Evolutionary conservation across 2,329 filamentous ascomycete genomes (phyloP).

Genomic region (Penicillium sp.): DNA sequence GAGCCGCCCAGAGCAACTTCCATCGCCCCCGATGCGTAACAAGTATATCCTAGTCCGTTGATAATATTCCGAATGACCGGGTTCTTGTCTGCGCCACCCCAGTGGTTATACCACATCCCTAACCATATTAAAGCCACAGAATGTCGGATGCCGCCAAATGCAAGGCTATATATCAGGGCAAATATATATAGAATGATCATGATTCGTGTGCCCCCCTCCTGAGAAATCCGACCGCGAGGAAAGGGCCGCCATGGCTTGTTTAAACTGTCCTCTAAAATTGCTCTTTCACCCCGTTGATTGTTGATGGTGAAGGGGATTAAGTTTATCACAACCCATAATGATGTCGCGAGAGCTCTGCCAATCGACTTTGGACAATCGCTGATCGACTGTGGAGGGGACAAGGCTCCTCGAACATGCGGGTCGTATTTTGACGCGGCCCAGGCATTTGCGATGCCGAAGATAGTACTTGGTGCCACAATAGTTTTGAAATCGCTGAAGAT

Average conservation of each 20-base stretch:
- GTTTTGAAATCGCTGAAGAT: slow-evolving; percentile 27
- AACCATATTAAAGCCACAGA: slow-evolving; percentile 5
- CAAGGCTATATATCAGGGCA: background rate
- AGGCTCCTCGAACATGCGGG: slow-evolving; percentile 7
- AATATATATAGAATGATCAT: slow-evolving; percentile 8
- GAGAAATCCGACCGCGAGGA: slow-evolving; percentile 24
- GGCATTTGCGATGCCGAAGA: slow-evolving; percentile 33
- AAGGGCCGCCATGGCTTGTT: slow-evolving; percentile 44
- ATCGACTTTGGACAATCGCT: background rate
- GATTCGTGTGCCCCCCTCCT: slow-evolving; percentile 11
- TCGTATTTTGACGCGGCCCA: slow-evolving; percentile 19
- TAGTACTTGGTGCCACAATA: slow-evolving; percentile 28
- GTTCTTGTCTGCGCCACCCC: slow-evolving; percentile 26
- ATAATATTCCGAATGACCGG: slow-evolving; percentile 31
- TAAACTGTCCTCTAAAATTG: slow-evolving; percentile 39
- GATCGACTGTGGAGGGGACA: background rate
- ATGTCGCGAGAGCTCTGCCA: background rate
- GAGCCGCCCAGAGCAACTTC: slow-evolving; percentile 19
- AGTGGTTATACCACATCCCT: slow-evolving; percentile 18
- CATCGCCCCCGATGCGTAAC: slow-evolving; percentile 30
- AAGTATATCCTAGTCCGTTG: slow-evolving; percentile 29
- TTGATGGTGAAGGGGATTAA: slow-evolving; percentile 37
- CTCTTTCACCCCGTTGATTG: slow-evolving; percentile 38
- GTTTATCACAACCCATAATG: slow-evolving; percentile 25
- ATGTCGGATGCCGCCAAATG: slow-evolving; percentile 6